Evolutionary conservation across 2,329 filamentous ascomycete species (phyloP).

Genomic region (Pyrenochaeta sp.): DNA sequence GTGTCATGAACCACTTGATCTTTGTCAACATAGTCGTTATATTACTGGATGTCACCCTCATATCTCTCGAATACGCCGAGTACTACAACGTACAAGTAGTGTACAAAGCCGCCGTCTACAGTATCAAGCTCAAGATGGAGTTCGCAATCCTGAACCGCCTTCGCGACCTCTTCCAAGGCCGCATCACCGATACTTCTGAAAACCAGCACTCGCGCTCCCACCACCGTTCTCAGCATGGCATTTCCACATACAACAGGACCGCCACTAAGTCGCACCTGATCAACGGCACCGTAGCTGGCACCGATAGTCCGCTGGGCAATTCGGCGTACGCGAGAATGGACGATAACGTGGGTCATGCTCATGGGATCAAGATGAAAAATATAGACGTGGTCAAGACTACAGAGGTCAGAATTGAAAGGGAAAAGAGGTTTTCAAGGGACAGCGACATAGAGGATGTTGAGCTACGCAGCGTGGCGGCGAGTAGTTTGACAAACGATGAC

Average conservation of each 20-base stretch:
- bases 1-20: conserved; percentile 44
- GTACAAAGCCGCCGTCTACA: conserved; percentile 52
- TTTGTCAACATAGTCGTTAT: conserved; percentile 51
- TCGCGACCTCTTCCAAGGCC: conserved; percentile 21
- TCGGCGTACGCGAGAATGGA: conserved; percentile 26
- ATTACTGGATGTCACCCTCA: conserved; percentile 48
- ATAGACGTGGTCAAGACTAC: conserved; percentile 30
- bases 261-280: not conserved
- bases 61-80: conserved; percentile 50
- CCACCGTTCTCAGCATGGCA: not conserved
- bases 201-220: not conserved
- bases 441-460: too few species aligned
- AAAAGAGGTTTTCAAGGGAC: too few species aligned
- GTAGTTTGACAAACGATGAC: too few species aligned
- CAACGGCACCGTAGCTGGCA: not conserved
- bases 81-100: conserved; percentile 37
- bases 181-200: not conserved
- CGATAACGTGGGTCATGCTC: conserved; percentile 2
- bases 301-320: conserved; percentile 2
- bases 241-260: not conserved
- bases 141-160: conserved; percentile 59
- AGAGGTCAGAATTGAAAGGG: conserved; percentile 16
- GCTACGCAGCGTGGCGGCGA: too few species aligned
- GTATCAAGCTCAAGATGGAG: conserved; percentile 61
- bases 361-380: conserved; percentile 3